phyloP scores from a whole-genome alignment of 768 basidiomycete species.

The Podaxis pistillaris region DNA sequence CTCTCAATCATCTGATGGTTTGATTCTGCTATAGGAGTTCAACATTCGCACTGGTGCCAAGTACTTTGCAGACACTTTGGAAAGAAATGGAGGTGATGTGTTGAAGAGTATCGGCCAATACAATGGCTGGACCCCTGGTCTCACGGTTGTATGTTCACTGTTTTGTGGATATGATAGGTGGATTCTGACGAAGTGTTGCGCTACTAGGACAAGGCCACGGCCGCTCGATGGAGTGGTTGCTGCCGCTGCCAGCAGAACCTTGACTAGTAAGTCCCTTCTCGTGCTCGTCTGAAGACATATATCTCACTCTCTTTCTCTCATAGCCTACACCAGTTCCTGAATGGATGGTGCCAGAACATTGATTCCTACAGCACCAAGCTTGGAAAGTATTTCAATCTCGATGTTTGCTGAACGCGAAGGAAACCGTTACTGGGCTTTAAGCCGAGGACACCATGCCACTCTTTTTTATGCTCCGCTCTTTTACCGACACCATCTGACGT shows the following conservation, averaged over 20 bases:
- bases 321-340: constrained; percentile 68
- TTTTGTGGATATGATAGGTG: not conserved
- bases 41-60: constrained; percentile 68
- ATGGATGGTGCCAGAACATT: constrained; percentile 67
- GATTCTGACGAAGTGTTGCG: constrained; percentile 11
- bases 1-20: not conserved
- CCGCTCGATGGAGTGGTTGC: constrained; percentile 51
- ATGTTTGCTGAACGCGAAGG: constrained; percentile 18
- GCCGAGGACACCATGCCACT: not conserved
- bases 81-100: constrained; percentile 48
- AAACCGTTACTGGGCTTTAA: not conserved
- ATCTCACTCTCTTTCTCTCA: constrained; percentile 2
- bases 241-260: constrained; percentile 81
- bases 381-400: constrained; percentile 70
- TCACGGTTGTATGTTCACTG: constrained; percentile 51
- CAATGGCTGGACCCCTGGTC: constrained; percentile 64
- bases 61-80: constrained; percentile 55
- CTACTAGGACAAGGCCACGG: constrained; percentile 51
- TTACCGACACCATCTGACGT: not conserved
- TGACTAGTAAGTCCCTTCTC: constrained; percentile 62
- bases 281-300: not conserved
- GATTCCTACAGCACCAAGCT: constrained; percentile 47
- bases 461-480: constrained; percentile 1
- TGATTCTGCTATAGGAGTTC: constrained; percentile 46
- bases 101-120: constrained; percentile 65